Evolutionary conservation across 768 basidiomycete genomes (phyloP), one percentile per base, ranked within the genome.

Genomic region (Suillus weaverae): DNA sequence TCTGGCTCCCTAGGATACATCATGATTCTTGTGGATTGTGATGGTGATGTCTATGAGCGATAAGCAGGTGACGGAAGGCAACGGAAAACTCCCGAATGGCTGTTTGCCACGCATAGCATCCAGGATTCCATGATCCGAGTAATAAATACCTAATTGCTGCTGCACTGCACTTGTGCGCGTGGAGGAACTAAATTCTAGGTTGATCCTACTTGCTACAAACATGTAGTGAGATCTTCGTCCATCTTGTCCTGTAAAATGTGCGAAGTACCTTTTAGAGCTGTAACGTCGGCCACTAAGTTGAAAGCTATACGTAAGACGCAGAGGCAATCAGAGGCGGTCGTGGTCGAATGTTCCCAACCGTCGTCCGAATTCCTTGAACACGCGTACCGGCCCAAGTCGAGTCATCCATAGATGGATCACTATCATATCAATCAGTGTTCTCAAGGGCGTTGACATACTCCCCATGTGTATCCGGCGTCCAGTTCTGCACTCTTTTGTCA

Each of bases 401-500:
- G 32, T 33, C 20, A n/a, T 33, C 20, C 3, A 35, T 13, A 7
- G 53, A 35, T 4, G 11, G 10, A 54, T 14, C 0, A 35, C 33
- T 16, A 20, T 20, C 30, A 10, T 32, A 53, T 10, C 32, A 10
- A 53, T 5, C 4, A 3, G 13, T 33, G 11, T 33, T 5, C 32
- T 54, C 53, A 3, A 33, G 10, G 2, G 30, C 18, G 5, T 53
- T 5, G 2, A 32, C 9, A 10, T 4, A 20, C 16, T 51, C 51
- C 9, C 33, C 33, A 32, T 6, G 32, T 0, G 18, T 32, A 60
- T 64, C 63, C 3, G 73, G 74, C 2, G 69, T 66, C 71, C 74
- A 72, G 61, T 63, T 69, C 14, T 43, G 43, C 36, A 76, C 43
- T 46, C 64, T 70, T 46, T 59, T 61, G 5, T 80, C 80, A 26